These are phyloP conservation scores for Ophiostoma sp. DNA, from an alignment of 2,329 filamentous ascomycete genomes.

Conservation along the genomic window DNA sequence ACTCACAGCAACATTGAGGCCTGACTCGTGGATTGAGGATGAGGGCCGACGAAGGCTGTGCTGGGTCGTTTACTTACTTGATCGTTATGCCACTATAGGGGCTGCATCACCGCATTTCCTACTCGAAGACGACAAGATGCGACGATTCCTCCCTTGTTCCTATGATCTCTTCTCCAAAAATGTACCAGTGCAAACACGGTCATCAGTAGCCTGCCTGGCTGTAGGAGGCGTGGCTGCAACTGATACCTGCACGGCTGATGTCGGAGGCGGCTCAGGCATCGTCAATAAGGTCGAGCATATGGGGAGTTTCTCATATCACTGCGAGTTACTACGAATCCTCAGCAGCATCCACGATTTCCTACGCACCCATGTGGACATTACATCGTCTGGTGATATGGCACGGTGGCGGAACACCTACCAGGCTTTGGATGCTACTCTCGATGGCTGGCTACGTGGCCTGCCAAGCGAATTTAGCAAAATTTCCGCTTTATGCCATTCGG, in stretches of 20 bases:
- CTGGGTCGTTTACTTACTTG: conserved; percentile 90
- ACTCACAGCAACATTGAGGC: conserved; percentile 28
- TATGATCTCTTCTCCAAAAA: conserved; percentile 83
- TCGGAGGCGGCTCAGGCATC: conserved; percentile 35
- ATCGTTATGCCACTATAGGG: conserved; percentile 72
- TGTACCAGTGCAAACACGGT: conserved; percentile 74
- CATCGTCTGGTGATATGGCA: conserved; percentile 74
- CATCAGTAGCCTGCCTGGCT: conserved; percentile 39
- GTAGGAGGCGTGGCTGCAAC: conserved; percentile 2
- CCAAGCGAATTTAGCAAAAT: conserved; percentile 81
- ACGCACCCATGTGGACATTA: conserved; percentile 83
- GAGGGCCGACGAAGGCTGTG: conserved; percentile 78
- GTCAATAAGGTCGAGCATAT: conserved; percentile 64
- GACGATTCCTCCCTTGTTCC: conserved; percentile 76
- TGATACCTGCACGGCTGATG: conserved; percentile 5
- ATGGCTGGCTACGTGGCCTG: conserved; percentile 76
- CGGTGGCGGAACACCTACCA: conserved; percentile 83
- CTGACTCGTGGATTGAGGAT: conserved; percentile 81
- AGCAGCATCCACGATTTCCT: conserved; percentile 83
- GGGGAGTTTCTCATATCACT: conserved; percentile 82
- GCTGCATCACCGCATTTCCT: conserved; percentile 50
- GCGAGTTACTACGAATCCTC: conserved; percentile 80
- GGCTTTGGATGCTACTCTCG: conserved; percentile 72
- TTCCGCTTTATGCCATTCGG: conserved; percentile 66
- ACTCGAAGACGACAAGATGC: conserved; percentile 80